Evolutionary conservation across 2,329 filamentous ascomycete species (phyloP), one percentile per base, ranked within the genome.

Genomic region (Pseudopithomyces maydicus): DNA sequence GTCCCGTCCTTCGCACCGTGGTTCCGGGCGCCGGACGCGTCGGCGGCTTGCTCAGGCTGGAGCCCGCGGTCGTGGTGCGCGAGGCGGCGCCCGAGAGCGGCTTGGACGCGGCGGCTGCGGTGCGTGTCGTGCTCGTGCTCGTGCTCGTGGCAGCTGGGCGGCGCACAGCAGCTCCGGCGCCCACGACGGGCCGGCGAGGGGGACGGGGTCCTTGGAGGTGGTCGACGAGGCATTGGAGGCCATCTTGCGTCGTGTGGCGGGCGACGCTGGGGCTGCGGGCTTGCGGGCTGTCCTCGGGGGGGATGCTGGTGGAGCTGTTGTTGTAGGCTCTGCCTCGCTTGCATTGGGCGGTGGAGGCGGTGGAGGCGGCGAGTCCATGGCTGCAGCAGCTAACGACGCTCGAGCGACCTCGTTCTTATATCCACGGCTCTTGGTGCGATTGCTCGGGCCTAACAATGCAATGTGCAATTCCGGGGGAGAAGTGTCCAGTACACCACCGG

Each of bases 21-120:
- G 72, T 64, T 14, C 66, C 65, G 0, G 70, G 53, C 7, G 63
- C 59, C 7, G 72, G 70, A 61, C 73, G 73, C 61, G 72, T 74
- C 41, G 73, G 69, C 15, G 73, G 70, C 63, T 74, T 76, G 65
- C 66, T 76, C 61, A 75, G 56, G 55, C 68, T 72, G 7, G 68
- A 69, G 10, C 67, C 73, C 2, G 59, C 51, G 2, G 67, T 62
- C 29, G 66, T 62, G 6, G 67, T 61, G 44, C 73, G 69, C n/a
- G 64, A 57, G 7, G 70, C 65, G 5, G 70, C 54, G 59, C 58
- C 65, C 36, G 65, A 39, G 26, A 59, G 57, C 7, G 71, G 58
- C 55, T 63, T 70, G 10, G 70, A 67, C 57, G 71, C 67, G 61
- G 57, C 66, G 11, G 72, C 61, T 8, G 68, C 55, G 19, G 66